These are phyloP conservation scores for Spizellomyces punctatus DNA, from an alignment of 192 early-diverging fungal genomes.

Conservation along the genomic window DNA sequence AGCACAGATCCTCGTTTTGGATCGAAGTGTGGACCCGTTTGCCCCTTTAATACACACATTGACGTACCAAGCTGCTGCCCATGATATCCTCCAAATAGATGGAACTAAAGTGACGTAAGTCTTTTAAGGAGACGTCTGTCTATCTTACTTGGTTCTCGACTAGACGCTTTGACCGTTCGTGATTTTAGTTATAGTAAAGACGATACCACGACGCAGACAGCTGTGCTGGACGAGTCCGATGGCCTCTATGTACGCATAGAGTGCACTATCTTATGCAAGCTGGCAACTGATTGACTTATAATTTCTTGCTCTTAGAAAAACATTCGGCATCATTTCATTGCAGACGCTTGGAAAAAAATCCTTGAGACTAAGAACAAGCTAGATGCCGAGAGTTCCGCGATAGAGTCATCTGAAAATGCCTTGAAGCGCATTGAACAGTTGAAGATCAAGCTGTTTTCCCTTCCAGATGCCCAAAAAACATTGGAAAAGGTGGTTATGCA, in stretches of 20 bases:
- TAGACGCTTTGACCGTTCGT: too few relatives aligned
- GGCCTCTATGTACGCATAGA: constrained; percentile 48
- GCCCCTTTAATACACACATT: constrained; percentile 46
- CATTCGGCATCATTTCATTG: constrained; percentile 40
- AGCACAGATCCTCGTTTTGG: constrained; percentile 46
- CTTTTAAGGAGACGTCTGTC: constrained; percentile 32
- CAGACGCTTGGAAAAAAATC: constrained; percentile 31
- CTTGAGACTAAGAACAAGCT: constrained; percentile 26
- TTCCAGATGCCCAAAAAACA: constrained; percentile 23
- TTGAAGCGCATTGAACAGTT: constrained; percentile 28
- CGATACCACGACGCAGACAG: constrained; percentile 6
- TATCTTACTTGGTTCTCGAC: too few relatives aligned
- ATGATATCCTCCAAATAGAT: constrained; percentile 76
- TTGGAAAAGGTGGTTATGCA: constrained; percentile 28
- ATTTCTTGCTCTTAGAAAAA: background rate
- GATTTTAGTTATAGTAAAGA: constrained; percentile 13
- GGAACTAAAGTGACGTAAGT: constrained; percentile 54
- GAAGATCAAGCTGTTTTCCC: constrained; percentile 21
- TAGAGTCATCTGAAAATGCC: background rate
- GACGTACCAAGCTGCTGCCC: constrained; percentile 76
- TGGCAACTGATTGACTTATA: background rate
- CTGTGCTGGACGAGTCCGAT: constrained; percentile 55
- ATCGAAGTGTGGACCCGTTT: constrained; percentile 42
- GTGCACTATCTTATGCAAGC: background rate
- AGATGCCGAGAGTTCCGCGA: constrained; percentile 16